phyloP scores from a whole-genome alignment of 495 filamentous ascomycete genomes.

The Staphylotrichum tortipilum region DNA sequence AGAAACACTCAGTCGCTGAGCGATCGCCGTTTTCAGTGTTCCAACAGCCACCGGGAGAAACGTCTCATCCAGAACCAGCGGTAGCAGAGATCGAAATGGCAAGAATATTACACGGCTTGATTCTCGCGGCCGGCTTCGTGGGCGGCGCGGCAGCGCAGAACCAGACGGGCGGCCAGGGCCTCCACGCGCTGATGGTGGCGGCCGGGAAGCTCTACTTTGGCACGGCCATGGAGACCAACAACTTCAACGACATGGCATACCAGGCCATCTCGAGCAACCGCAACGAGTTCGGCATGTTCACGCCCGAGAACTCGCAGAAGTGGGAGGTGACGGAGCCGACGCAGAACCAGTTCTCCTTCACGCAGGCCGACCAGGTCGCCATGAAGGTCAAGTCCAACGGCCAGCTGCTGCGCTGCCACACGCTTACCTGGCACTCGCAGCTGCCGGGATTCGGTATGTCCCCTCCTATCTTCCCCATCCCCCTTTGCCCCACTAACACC shows the following conservation, averaged over 20 bases:
- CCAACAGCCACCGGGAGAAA: no score
- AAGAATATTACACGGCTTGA: background rate
- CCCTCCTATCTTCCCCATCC: background rate
- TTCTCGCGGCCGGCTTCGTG: background rate
- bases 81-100: background rate
- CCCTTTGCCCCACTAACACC: background rate
- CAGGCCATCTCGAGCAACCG: slow-evolving; percentile 35
- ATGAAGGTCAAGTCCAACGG: slow-evolving; percentile 39
- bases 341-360: slow-evolving; percentile 39
- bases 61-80: no score
- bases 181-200: slow-evolving; percentile 20
- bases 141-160: background rate
- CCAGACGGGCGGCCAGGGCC: slow-evolving; percentile 5
- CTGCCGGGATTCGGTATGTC: slow-evolving; percentile 45
- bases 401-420: slow-evolving; percentile 49
- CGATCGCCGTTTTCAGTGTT: no score
- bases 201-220: slow-evolving; percentile 26
- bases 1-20: no score
- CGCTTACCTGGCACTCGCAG: slow-evolving; percentile 54
- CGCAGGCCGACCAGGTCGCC: slow-evolving; percentile 39
- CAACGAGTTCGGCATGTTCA: slow-evolving; percentile 49
- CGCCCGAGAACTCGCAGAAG: slow-evolving; percentile 51
- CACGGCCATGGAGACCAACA: slow-evolving; percentile 23
- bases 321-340: slow-evolving; percentile 33
- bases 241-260: slow-evolving; percentile 42